Conservation (phyloP, 2,329 filamentous ascomycete species). For the Aspergillus sp. region DNA sequence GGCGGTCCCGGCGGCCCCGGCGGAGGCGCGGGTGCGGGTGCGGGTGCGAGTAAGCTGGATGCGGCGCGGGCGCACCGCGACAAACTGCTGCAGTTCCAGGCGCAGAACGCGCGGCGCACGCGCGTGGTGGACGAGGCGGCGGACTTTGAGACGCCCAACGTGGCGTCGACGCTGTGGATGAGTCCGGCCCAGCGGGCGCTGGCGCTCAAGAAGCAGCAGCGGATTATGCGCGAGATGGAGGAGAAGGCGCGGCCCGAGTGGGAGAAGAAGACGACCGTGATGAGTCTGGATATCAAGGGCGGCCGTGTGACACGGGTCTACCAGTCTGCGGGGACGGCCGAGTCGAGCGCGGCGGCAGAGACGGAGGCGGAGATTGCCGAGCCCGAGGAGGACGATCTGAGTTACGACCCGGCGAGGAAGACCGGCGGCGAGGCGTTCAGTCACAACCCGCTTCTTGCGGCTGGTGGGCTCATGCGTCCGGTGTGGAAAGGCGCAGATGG, state of each 20-base stretch:
- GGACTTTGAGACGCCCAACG: slow-evolving; percentile 64
- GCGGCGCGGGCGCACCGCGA: slow-evolving; percentile 78
- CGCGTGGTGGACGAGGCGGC: slow-evolving; percentile 83
- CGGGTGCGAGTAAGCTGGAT: slow-evolving; percentile 48
- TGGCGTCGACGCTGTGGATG: slow-evolving; percentile 75
- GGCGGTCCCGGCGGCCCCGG: slow-evolving; percentile 24
- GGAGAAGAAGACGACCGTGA: slow-evolving; percentile 80
- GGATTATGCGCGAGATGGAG: slow-evolving; percentile 77
- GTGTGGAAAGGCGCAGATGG: slow-evolving; percentile 42
- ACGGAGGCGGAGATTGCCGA: slow-evolving; percentile 21
- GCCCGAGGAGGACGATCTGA: slow-evolving; percentile 25
- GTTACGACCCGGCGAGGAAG: slow-evolving; percentile 16
- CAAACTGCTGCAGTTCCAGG: slow-evolving; percentile 76
- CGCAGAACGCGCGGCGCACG: slow-evolving; percentile 79
- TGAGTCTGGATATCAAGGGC: slow-evolving; percentile 78
- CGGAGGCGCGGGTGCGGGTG: slow-evolving; percentile 5
- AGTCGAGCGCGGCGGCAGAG: slow-evolving; percentile 14
- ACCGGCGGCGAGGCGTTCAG: slow-evolving; percentile 38
- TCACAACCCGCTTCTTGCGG: slow-evolving; percentile 44
- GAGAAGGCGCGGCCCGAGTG: slow-evolving; percentile 83
- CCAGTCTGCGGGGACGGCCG: slow-evolving; percentile 34
- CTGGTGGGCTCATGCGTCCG: slow-evolving; percentile 44
- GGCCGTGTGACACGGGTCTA: slow-evolving; percentile 67
- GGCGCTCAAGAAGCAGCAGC: slow-evolving; percentile 83
- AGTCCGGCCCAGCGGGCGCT: slow-evolving; percentile 77